A percentile compares a stretch with the other conserved stretches of the same genome.
Conservation (phyloP, 306 rosid genomes). For the Trifolium subterraneum region DNA sequence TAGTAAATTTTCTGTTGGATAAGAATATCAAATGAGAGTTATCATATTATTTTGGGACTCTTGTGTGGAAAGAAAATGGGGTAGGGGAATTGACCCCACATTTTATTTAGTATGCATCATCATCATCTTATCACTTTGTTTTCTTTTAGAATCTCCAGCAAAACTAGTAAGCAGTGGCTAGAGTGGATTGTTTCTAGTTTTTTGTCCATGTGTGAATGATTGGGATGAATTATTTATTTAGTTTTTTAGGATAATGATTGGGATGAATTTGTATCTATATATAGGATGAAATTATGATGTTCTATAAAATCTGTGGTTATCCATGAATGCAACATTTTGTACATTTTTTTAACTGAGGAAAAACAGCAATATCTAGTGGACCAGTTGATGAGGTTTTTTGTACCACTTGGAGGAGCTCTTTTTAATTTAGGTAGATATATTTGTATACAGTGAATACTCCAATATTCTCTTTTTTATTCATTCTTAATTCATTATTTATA, state of each 20-base stretch:
- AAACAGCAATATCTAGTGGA: constrained; percentile 28
- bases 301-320: constrained; percentile 41
- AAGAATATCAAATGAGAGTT: constrained; percentile 13
- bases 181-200: constrained; percentile 14
- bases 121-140: constrained; percentile 21
- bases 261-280: constrained; percentile 29
- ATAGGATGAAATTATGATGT: constrained; percentile 8
- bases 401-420: too few species aligned
- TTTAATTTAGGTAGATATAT: too few species aligned
- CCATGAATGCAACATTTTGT: constrained; percentile 34
- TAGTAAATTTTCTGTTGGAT: neutral
- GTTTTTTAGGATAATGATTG: constrained; percentile 8
- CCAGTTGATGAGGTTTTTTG: neutral
- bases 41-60: neutral
- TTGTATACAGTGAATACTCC: too few species aligned
- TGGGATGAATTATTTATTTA: constrained; percentile 10
- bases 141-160: neutral
- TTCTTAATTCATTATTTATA: too few species aligned
- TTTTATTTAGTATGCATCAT: constrained; percentile 7
- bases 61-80: constrained; percentile 7
- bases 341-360: neutral
- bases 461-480: too few species aligned
- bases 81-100: constrained; percentile 6
- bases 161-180: neutral
- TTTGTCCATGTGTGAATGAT: constrained; percentile 39